Conservation (phyloP, 768 basidiomycete species). For the Suillus subaureus region DNA sequence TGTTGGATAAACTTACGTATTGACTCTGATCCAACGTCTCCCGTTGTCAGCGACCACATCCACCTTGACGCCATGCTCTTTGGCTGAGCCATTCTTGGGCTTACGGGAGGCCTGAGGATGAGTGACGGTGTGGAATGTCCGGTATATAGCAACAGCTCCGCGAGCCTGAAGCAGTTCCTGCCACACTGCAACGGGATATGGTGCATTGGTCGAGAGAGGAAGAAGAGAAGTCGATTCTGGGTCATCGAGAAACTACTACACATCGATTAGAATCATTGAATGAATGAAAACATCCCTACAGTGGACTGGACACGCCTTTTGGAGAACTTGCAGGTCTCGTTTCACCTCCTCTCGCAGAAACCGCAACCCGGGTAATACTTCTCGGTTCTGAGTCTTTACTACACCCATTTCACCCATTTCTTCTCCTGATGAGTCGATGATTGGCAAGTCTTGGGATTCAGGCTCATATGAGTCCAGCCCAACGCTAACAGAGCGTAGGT, state of each 20-base stretch:
- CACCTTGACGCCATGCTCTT: slow-evolving; percentile 58
- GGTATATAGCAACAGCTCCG: slow-evolving; percentile 62
- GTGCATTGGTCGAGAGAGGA: slow-evolving; percentile 72
- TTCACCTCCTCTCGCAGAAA: slow-evolving; percentile 43
- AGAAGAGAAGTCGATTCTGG: slow-evolving; percentile 46
- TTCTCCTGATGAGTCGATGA: slow-evolving; percentile 38
- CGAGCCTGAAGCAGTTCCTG: slow-evolving; percentile 68
- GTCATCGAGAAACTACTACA: slow-evolving; percentile 62
- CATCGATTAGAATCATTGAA: slow-evolving; percentile 11
- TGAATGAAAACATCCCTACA: not conserved
- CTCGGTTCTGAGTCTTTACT: slow-evolving; percentile 9
- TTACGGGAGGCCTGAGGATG: not conserved
- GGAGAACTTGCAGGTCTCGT: slow-evolving; percentile 44
- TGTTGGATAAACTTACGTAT: slow-evolving; percentile 63
- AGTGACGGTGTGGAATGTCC: slow-evolving; percentile 40
- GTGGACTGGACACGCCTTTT: slow-evolving; percentile 34
- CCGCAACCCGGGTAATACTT: slow-evolving; percentile 41
- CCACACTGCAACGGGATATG: slow-evolving; percentile 83
- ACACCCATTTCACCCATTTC: not conserved
- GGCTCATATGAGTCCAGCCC: slow-evolving; percentile 31
- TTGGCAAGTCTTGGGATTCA: slow-evolving; percentile 26
- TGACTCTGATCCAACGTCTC: slow-evolving; percentile 78
- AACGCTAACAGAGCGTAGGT: slow-evolving; percentile 24
- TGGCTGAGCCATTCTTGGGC: slow-evolving; percentile 12
- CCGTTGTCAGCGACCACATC: slow-evolving; percentile 82